phyloP scores from a whole-genome alignment of 768 basidiomycete genomes.

The Gymnopilus junonius region DNA sequence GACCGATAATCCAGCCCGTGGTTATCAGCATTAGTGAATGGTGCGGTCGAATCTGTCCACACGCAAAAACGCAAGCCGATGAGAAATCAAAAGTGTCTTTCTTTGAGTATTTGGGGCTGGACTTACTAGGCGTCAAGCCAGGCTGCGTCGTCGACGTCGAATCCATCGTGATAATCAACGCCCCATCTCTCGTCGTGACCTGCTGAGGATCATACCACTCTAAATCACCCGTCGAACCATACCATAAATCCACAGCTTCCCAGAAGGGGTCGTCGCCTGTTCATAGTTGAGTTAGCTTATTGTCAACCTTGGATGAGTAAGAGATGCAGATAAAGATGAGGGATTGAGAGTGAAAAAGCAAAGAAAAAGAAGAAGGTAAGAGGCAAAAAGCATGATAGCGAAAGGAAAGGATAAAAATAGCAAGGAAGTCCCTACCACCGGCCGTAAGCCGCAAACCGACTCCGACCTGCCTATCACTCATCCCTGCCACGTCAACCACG shows the following conservation, averaged over 20 bases:
- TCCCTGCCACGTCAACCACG: no score
- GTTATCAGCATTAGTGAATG: constrained; percentile 48
- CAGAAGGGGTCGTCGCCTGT: constrained; percentile 68
- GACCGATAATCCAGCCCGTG: constrained; percentile 67
- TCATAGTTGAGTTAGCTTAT: background rate
- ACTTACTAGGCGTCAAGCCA: constrained; percentile 36
- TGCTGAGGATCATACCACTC: constrained; percentile 81
- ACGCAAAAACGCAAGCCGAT: no score
- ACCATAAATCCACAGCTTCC: constrained; percentile 78
- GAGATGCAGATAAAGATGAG: background rate
- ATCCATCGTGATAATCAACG: constrained; percentile 74
- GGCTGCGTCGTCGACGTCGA: constrained; percentile 33
- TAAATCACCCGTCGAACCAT: constrained; percentile 67
- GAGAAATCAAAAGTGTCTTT: no score
- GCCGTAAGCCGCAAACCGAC: background rate
- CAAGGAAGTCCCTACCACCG: no score
- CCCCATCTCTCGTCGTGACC: constrained; percentile 67
- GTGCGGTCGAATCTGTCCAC: constrained; percentile 50
- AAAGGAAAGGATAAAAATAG: background rate
- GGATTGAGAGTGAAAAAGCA: constrained; percentile 3
- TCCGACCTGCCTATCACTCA: background rate
- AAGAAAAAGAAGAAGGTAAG: background rate
- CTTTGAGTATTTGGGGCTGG: no score
- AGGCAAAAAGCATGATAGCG: background rate
- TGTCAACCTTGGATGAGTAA: background rate